A percentile compares a stretch with the other conserved stretches of the same genome.
Conservation (phyloP, 179 eudicot genomes). For the Beta macrorhiza region DNA sequence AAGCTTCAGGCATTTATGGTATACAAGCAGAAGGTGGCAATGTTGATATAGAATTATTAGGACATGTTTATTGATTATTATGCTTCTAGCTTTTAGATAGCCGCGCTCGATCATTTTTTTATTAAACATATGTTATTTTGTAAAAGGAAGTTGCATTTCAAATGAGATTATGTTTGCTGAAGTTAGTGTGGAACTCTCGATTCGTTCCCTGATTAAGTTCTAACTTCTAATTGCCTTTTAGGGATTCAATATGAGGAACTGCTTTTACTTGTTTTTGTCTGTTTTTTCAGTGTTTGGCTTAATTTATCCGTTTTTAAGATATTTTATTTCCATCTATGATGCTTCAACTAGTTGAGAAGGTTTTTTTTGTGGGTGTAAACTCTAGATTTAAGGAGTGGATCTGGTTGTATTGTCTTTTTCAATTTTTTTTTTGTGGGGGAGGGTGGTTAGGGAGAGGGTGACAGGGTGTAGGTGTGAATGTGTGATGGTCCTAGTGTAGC, state of each 20-base stretch:
- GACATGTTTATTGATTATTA: background rate
- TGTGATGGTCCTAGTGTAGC: background rate
- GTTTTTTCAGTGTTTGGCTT: background rate
- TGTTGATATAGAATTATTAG: background rate
- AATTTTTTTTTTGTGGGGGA: no score
- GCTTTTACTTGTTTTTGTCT: background rate
- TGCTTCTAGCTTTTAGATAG: background rate
- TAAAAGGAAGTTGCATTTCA: background rate
- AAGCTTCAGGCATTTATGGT: background rate
- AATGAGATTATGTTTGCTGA: background rate
- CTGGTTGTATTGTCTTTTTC: background rate
- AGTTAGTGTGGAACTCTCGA: background rate
- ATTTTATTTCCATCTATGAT: background rate
- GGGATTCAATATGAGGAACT: background rate
- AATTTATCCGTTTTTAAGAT: background rate
- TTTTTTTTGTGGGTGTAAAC: background rate
- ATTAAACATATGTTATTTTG: background rate
- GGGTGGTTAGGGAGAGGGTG: no score
- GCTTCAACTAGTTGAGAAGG: background rate
- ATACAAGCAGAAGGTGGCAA: no score
- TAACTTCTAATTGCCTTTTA: background rate
- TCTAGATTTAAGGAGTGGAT: background rate
- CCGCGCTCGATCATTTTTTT: background rate
- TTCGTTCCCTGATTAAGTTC: background rate
- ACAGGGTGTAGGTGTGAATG: no score